These are phyloP conservation scores for Cystofilobasidium bisporidii DNA, from an alignment of 768 basidiomycete genomes.

Conservation along the genomic window DNA sequence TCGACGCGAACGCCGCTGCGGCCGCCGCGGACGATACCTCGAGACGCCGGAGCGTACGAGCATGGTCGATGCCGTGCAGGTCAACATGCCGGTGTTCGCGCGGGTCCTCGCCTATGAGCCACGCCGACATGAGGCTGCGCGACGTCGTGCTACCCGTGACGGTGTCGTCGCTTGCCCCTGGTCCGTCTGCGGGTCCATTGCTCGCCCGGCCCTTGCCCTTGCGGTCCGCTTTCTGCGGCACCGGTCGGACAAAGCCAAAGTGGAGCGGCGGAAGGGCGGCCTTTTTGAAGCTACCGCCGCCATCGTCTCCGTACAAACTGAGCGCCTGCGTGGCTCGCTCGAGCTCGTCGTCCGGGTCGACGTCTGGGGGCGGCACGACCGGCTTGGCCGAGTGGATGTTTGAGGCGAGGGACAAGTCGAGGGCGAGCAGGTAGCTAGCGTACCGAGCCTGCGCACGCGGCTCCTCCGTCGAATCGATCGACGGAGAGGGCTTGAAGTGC, in stretches of 20 bases:
- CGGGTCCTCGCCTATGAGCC: slow-evolving; percentile 26
- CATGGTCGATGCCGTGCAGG: not conserved
- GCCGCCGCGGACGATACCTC: not conserved
- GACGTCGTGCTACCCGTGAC: slow-evolving; percentile 1
- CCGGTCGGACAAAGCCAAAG: slow-evolving; percentile 14
- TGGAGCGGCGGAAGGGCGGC: slow-evolving; percentile 9
- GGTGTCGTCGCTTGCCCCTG: too few species aligned
- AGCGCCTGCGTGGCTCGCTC: slow-evolving; percentile 26
- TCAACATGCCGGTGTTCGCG: slow-evolving; percentile 7
- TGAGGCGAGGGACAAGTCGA: slow-evolving; percentile 20
- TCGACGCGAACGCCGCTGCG: not conserved
- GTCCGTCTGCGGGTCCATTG: not conserved
- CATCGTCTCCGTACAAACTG: slow-evolving; percentile 3
- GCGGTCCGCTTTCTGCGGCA: not conserved
- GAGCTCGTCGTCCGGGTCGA: slow-evolving; percentile 14
- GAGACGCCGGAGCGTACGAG: not conserved
- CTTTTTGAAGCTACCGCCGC: not conserved
- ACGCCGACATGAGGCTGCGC: slow-evolving; percentile 14
- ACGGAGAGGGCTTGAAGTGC: not conserved
- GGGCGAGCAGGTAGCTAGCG: slow-evolving; percentile 16
- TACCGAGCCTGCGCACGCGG: slow-evolving; percentile 1
- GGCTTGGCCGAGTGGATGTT: slow-evolving; percentile 11
- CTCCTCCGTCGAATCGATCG: not conserved
- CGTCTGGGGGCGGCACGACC: not conserved
- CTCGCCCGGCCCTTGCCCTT: not conserved